These are phyloP conservation scores for Ceratocystis huliohia DNA, from an alignment of 2,329 filamentous ascomycete species.

Conservation along the genomic window DNA sequence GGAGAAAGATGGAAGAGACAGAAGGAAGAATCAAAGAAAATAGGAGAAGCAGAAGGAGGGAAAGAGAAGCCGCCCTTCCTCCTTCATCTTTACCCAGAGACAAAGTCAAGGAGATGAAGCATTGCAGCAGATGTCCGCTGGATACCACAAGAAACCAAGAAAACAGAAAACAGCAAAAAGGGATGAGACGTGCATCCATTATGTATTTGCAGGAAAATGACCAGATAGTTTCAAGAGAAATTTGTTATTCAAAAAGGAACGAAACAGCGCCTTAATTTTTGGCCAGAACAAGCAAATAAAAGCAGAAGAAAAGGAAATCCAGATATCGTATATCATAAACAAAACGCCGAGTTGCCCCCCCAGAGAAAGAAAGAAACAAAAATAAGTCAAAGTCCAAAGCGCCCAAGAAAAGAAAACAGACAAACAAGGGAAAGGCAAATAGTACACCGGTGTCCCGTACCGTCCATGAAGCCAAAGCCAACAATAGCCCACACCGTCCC, in stretches of 20 bases:
- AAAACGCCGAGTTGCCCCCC: constrained; percentile 14
- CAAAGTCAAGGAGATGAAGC: too few species aligned
- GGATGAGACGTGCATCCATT: neutral
- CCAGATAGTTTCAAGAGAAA: neutral
- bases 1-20: neutral
- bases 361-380: neutral
- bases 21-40: neutral
- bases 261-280: constrained; percentile 10
- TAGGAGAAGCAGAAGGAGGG: neutral
- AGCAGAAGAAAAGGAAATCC: constrained; percentile 5
- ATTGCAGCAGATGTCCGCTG: neutral
- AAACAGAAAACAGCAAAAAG: neutral
- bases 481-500: neutral
- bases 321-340: constrained; percentile 21
- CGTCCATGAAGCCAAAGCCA: constrained; percentile 3
- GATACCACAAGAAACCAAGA: neutral
- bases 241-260: neutral
- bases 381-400: neutral
- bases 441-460: neutral
- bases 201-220: neutral
- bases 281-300: neutral
- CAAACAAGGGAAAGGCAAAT: neutral
- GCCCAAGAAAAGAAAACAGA: neutral
- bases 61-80: too few species aligned
- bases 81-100: too few species aligned